Percentiles rank a stretch among this genome's conserved stretches.
Conservation (phyloP, 129 eudicot species). For the Tagetes erecta region DNA sequence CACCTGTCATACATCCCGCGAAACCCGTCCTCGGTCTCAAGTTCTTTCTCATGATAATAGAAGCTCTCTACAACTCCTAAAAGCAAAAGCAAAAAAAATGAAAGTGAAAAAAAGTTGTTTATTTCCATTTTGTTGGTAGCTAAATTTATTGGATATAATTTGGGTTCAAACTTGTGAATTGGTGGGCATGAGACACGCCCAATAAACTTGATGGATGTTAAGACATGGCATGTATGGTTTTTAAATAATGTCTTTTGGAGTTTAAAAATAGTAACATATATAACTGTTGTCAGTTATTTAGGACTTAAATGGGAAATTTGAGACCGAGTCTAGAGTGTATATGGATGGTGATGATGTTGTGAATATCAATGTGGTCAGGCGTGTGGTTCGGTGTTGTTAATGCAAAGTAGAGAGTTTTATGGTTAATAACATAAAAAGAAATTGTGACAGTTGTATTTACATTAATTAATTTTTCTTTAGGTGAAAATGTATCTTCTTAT, state of each 20-base stretch:
- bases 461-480: too few relatives aligned
- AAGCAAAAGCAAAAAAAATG: slow-evolving; percentile 42
- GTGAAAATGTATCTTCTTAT: too few relatives aligned
- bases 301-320: neutral
- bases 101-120: slow-evolving; percentile 24
- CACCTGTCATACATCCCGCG: slow-evolving; percentile 73
- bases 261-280: slow-evolving; percentile 3
- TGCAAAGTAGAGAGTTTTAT: neutral
- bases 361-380: neutral
- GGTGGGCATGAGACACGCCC: slow-evolving; percentile 36
- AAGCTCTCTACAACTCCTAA: slow-evolving; percentile 44
- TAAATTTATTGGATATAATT: neutral
- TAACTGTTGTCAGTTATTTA: neutral
- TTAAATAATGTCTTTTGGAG: neutral
- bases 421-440: neutral
- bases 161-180: neutral
- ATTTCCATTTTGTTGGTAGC: slow-evolving; percentile 24
- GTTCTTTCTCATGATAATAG: slow-evolving; percentile 63
- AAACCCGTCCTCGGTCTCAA: slow-evolving; percentile 55
- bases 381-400: neutral
- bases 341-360: slow-evolving; percentile 6
- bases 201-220: neutral
- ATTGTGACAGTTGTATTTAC: too few relatives aligned
- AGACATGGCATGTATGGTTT: neutral
- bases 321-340: slow-evolving; percentile 5